Base-by-base conservation (phyloP, 441 rosid genomes). In the Raphanus hybrid region DNA sequence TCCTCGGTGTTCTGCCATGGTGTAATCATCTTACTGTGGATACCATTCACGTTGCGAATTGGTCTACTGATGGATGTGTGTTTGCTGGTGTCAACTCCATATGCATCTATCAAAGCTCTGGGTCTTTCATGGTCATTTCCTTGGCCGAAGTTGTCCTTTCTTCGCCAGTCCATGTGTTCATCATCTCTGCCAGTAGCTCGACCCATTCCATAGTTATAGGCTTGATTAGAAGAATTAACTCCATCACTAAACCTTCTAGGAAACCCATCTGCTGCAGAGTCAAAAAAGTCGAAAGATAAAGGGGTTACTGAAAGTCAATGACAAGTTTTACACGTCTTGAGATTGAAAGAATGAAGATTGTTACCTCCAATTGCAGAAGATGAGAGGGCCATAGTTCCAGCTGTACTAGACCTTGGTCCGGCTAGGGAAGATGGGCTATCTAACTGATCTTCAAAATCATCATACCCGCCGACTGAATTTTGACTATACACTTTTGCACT, bases 1-100 rank as follows among this genome's bases (percentile, higher is more conserved):
- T 93, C 99, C 80, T 96, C 99, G 62, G 95, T 91, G 83, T 89
- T 95, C 89, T 94, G 98, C 99, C 99, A 96, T 64, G 92, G 87
- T 68, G 91, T 20, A 78, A 84, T 85, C 75, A 80, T 80, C 80
- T 85, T 89, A 81, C 71, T 81, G 54, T 77, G 86, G 67, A 84
- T 60, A 15, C 89, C 95, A 82, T 88, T 93, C 74, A 82, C 84
- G 81, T 82, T 84, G 8, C 69, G 88, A 68, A 75, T 16, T 71
- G 85, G 84, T 75, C 82, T 88, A 80, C 37, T 83, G 79, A 71
- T 83, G 59, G 87, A 64, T 70, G 59, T 57, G 70, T 82, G 85
- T 27, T 87, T 85, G 60, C 91, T 83, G 64, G 83, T 89, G 81
- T 96, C 99, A 79, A 85, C 86, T 67, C 99, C 99, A 78, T 96